Evolutionary conservation across 768 basidiomycete genomes (phyloP), one percentile per base, ranked within the genome.

Genomic region (Austroboletus festivus): DNA sequence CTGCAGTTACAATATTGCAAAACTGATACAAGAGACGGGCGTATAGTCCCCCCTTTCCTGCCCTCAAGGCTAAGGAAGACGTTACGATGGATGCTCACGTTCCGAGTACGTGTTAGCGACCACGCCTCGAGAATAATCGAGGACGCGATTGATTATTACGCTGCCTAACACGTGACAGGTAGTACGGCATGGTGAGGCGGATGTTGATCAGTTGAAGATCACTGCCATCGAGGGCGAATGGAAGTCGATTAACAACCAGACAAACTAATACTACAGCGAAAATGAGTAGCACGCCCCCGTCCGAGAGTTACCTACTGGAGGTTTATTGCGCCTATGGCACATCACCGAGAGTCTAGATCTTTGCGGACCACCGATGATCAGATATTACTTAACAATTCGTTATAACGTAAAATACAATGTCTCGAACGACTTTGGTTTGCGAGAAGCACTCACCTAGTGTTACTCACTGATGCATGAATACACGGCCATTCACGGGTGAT

Each of bases 151-250:
- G 34, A 44, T 38, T 39, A 19, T 42, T 42, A 23, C 38, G 43
- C n/a, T n/a, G n/a, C n/a, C 9, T 13, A 18, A 42, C 60, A 51
- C 48, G 51, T 58, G 51, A 39, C 4, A 43, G 31, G 39, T n/a
- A n/a, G n/a, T 56, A 56, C 53, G 53, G 53, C 59, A 56, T 44
- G 34, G 28, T 12, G 38, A 10, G 21, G 35, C 44, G 38, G 48
- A 51, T 35, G 40, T 28, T 48, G 59, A 62, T 63, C 61, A 53
- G 51, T 62, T 53, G 61, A 59, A 59, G 61, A 63, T 63, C 63
- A 52, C 54, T 64, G 34, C 57, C 45, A 41, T 54, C 42, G 61
- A 45, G 47, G 47, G 61, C 35, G 49, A 57, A 57, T 46, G 46
- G 59, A 64, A 62, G 57, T n/a, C 37, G 48, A 64, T 62, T 53